phyloP scores from a whole-genome alignment of 2,329 filamentous ascomycete species.

The Neofusicoccum sp. region DNA sequence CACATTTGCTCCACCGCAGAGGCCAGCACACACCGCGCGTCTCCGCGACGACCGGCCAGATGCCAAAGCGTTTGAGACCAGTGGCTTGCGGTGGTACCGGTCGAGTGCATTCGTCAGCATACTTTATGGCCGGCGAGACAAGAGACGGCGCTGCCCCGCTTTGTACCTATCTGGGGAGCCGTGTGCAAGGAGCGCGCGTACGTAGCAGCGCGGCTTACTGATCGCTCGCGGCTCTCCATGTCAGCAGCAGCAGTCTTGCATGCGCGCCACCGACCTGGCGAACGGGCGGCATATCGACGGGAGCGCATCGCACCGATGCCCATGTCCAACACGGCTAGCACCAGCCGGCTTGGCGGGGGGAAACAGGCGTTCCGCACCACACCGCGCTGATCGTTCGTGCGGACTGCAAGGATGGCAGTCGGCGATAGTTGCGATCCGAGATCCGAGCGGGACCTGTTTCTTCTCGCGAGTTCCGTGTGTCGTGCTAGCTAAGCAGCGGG shows the following conservation, averaged over 20 bases:
- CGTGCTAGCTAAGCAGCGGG: neutral
- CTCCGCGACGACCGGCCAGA: neutral
- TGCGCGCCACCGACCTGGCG: neutral
- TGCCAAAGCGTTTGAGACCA: neutral
- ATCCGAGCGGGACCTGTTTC: neutral
- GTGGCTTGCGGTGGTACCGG: neutral
- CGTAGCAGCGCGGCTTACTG: neutral
- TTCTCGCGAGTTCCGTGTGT: no score
- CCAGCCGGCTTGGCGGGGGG: neutral
- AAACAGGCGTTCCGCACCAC: neutral
- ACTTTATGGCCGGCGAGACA: neutral
- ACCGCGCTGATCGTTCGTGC: neutral
- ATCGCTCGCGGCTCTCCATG: neutral
- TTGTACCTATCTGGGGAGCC: no score
- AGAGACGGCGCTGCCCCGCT: no score
- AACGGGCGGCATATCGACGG: neutral
- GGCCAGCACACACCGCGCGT: neutral
- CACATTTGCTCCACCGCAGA: neutral
- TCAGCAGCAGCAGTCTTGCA: neutral
- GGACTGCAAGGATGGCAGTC: neutral
- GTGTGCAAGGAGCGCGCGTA: no score
- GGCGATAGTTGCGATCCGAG: slow-evolving; percentile 3
- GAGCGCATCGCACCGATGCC: neutral
- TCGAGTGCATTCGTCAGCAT: neutral
- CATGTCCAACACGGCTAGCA: neutral